phyloP scores from a whole-genome alignment of 495 filamentous ascomycete genomes.

The Lophiotrema nucula region DNA sequence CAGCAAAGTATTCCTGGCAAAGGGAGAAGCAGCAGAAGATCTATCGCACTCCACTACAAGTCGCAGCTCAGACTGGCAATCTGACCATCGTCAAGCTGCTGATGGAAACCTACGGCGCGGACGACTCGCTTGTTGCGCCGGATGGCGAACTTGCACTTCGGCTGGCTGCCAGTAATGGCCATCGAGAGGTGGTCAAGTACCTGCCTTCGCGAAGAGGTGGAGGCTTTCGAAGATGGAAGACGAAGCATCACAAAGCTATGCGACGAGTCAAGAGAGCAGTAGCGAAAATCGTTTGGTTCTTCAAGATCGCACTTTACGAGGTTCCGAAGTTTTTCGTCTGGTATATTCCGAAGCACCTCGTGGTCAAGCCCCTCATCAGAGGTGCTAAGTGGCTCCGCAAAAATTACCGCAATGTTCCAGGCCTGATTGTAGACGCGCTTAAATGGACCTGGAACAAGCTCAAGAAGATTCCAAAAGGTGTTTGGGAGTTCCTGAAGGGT shows the following conservation, averaged over 20 bases:
- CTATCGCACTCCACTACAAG: constrained; percentile 13
- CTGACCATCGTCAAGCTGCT: constrained; percentile 29
- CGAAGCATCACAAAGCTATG: constrained; percentile 27
- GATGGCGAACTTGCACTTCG: constrained; percentile 38
- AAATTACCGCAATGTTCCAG: constrained; percentile 36
- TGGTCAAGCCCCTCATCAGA: constrained; percentile 35
- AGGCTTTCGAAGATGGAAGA: constrained; percentile 34
- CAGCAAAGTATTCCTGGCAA: neutral
- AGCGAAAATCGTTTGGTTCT: constrained; percentile 29
- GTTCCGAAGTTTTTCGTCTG: constrained; percentile 41
- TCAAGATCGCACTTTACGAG: constrained; percentile 34
- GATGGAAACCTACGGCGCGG: constrained; percentile 28
- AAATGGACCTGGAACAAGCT: neutral
- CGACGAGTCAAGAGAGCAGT: constrained; percentile 27
- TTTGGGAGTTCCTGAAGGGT: neutral
- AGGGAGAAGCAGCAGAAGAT: neutral
- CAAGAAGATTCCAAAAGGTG: constrained; percentile 1
- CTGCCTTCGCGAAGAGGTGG: constrained; percentile 34
- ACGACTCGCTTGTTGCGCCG: constrained; percentile 33
- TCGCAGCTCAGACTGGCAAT: constrained; percentile 22
- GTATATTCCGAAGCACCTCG: constrained; percentile 35
- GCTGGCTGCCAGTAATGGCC: constrained; percentile 20
- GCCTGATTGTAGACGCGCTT: constrained; percentile 15
- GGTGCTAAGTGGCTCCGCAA: constrained; percentile 34
- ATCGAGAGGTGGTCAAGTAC: constrained; percentile 33